phyloP scores from a whole-genome alignment of 2,329 filamentous ascomycete genomes.

The Aureobasidium sp. region DNA sequence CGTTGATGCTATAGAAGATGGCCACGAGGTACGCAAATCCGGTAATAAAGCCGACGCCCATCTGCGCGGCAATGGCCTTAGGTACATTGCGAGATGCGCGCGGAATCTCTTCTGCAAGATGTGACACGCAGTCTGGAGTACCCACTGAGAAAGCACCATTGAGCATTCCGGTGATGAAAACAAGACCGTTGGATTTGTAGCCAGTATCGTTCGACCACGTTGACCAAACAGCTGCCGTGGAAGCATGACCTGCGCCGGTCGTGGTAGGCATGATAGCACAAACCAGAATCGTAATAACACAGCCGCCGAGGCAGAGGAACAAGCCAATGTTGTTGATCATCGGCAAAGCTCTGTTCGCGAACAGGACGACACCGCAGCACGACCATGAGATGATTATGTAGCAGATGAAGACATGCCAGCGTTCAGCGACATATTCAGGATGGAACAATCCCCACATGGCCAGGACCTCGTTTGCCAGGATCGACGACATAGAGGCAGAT shows the following conservation, averaged over 20 bases:
- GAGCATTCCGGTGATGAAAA: conserved; percentile 54
- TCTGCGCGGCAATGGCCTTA: conserved; percentile 43
- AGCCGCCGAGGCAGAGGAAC: conserved; percentile 44
- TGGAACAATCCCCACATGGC: conserved; percentile 43
- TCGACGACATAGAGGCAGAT: conserved; percentile 28
- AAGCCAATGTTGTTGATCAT: conserved; percentile 47
- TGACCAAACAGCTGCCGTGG: conserved; percentile 32
- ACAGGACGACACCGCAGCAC: conserved; percentile 39
- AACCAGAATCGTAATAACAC: conserved; percentile 48
- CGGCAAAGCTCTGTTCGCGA: conserved; percentile 47
- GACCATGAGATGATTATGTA: conserved; percentile 42
- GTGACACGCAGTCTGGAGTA: conserved; percentile 53
- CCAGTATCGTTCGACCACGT: conserved; percentile 36
- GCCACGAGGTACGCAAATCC: conserved; percentile 36
- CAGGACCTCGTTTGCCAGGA: conserved; percentile 38
- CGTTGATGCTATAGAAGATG: conserved; percentile 48
- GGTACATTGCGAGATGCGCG: conserved; percentile 44
- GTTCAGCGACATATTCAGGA: conserved; percentile 34
- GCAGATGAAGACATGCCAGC: conserved; percentile 45
- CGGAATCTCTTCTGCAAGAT: conserved; percentile 57
- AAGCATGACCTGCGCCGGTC: conserved; percentile 34
- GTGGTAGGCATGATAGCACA: conserved; percentile 46
- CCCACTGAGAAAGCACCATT: conserved; percentile 61
- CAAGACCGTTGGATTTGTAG: conserved; percentile 44
- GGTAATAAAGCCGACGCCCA: conserved; percentile 44